Base-by-base conservation (phyloP, 148 eudicot genomes). In the Chenopodium album region DNA sequence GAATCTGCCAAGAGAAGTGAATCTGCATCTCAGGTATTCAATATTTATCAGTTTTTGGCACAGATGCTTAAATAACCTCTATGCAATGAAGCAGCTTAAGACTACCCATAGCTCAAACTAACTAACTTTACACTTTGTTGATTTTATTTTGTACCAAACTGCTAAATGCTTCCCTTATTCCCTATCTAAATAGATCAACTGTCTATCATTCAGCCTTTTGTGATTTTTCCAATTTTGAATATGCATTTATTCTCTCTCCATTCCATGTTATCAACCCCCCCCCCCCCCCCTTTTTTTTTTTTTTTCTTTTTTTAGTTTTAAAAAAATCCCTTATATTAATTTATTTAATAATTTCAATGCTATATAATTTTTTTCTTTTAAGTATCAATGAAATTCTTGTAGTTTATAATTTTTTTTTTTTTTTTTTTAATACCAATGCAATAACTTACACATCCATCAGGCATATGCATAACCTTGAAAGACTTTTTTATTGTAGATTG, bases 1-100 rank as follows among this genome's bases (percentile, higher is more conserved):
- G 89, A 82, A 62, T 80, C 83, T 44, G 62, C 85, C 78, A 90
- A 85, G 86, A 84, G 86, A 85, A 85, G 68, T 66, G 85, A 71
- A 78, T 85, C 89, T 71, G 78, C 80, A 73, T 63, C 83, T 65
- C 85, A 86, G 87, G 89, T 85, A 52, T 54, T 71, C 80, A 85
- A 89, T 85, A 46, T 54, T 70, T 82, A 85, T 89, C 47, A 80
- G 50, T 85, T 62, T 76, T 83, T 32, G 63, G 69, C 76, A 77
- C 77, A 73, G 81, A 83, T 85, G 71, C 76, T 77, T 29, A 50
- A 20, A n/a, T 56, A 28, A 56, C 69, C 71, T 59, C 10, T 34
- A 41, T 75, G 69, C 59, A 75, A 71, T 74, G 41, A 59, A 72
- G 75, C 72, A 9, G 69, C 48, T 66, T 72, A 23, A 60, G 28